Evolutionary conservation across 495 filamentous ascomycete species (phyloP).

Genomic region (Podospora pseudopauciseta): DNA sequence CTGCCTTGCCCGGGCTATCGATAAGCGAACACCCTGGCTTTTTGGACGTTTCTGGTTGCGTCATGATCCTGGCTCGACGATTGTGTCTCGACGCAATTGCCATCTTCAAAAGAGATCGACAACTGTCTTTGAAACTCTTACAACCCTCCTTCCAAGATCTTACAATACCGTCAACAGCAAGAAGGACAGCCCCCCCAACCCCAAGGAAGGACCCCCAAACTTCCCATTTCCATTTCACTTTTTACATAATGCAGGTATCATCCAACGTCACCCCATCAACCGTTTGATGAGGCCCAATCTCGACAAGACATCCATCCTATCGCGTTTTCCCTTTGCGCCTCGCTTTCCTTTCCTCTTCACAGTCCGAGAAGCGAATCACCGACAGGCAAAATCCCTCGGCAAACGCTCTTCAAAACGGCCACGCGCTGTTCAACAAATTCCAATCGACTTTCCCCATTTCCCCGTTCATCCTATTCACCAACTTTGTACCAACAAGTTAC

Average conservation of each 20-base stretch:
- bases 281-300: not conserved
- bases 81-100: not conserved
- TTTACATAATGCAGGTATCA: not conserved
- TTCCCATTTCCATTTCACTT: not conserved
- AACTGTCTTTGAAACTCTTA: not conserved
- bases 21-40: not conserved
- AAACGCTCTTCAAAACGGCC: not conserved
- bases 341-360: not conserved
- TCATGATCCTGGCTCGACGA: not conserved
- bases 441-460: not conserved
- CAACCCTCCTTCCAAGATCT: not conserved
- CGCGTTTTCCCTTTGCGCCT: not conserved
- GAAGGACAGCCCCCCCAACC: not conserved
- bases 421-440: not conserved
- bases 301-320: not conserved
- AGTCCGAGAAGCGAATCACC: not conserved
- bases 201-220: not conserved
- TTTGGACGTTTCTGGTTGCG: not conserved
- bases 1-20: not conserved
- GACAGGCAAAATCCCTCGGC: not conserved
- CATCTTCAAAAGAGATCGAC: not conserved
- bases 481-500: constrained; percentile 5
- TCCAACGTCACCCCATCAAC: not conserved
- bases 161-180: not conserved
- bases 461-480: not conserved